Evolutionary conservation across 768 basidiomycete genomes (phyloP).

Genomic region (Xerocomellus amylosporus): DNA sequence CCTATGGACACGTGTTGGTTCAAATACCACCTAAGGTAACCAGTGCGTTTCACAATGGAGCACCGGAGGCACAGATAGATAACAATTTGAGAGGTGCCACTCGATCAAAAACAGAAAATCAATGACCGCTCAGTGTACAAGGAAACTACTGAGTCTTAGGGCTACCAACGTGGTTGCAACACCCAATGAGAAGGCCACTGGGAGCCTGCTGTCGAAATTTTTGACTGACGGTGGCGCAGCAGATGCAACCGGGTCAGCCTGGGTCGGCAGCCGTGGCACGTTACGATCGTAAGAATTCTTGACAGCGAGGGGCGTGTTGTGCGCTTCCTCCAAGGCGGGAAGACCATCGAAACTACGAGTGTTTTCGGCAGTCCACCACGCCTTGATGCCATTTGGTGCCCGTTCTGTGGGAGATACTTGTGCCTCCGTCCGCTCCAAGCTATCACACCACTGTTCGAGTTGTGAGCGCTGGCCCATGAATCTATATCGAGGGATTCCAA

Average conservation of each 20-base stretch:
- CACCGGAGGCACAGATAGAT: too few relatives aligned
- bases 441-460: conserved; percentile 45
- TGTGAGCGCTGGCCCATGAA: conserved; percentile 55
- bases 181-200: conserved; percentile 33
- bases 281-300: conserved; percentile 24
- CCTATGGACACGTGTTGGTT: too few relatives aligned
- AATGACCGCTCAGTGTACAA: not conserved
- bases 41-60: too few relatives aligned
- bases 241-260: not conserved
- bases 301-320: conserved; percentile 9
- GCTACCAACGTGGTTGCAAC: conserved; percentile 17
- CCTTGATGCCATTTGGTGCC: conserved; percentile 45
- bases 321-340: conserved; percentile 42
- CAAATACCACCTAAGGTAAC: too few relatives aligned
- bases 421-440: conserved; percentile 44
- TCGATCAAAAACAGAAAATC: not conserved
- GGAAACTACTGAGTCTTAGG: conserved; percentile 10
- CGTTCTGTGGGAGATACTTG: conserved; percentile 14
- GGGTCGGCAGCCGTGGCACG: not conserved
- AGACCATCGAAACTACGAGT: conserved; percentile 54
- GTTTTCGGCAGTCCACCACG: conserved; percentile 56
- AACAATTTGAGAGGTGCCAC: not conserved
- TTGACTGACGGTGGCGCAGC: not conserved
- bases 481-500: conserved; percentile 56
- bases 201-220: conserved; percentile 7